Evolutionary conservation across 148 eudicot genomes (phyloP), one percentile per base, ranked within the genome.

Genomic region (Arbutus unedo): DNA sequence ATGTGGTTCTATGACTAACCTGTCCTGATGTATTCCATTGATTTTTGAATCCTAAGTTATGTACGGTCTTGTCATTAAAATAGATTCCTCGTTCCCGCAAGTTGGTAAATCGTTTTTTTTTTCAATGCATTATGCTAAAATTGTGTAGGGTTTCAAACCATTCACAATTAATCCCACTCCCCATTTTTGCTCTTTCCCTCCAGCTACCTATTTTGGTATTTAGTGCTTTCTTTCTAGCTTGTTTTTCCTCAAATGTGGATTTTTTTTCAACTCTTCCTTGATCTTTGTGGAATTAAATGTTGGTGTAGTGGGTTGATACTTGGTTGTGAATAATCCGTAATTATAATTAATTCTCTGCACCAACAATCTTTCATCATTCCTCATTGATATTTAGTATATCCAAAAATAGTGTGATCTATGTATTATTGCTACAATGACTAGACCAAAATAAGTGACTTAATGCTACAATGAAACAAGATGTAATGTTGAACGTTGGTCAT

Each of bases 371-470:
- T 48, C 31, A 44, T 73, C 23, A 31, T 31, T 31, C 38, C 38
- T 31, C 38, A 31, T 31, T 31, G 1, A 31, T 31, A 31, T 31
- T 31, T 31, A 31, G 38, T 31, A 31, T 66, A 25, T 66, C 50
- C 77, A 48, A 8, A n/a, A 38, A 74, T 54, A 74, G 48, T 48
- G 77, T n/a, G 77, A 47, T 74, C 55, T 21, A 47, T 74, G 25
- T 74, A 47, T 66, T 74, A 47, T 66, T 47, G 60, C 9, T 9
- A 41, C 43, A 62, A 19, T 79, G 8, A 74, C 38, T 67, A 21
- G 56, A 48, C 73, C 23, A 8, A 79, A 11, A 2, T n/a, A 49
- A 8, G 13, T 41, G 59, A 66, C 57, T 3, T 81, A 8, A 9
- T 56, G 41, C n/a, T 8, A 81, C 2, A 38, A 81, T 74, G 68